These are phyloP conservation scores for Mycena sanguinolenta DNA, from an alignment of 768 basidiomycete genomes.

Conservation along the genomic window DNA sequence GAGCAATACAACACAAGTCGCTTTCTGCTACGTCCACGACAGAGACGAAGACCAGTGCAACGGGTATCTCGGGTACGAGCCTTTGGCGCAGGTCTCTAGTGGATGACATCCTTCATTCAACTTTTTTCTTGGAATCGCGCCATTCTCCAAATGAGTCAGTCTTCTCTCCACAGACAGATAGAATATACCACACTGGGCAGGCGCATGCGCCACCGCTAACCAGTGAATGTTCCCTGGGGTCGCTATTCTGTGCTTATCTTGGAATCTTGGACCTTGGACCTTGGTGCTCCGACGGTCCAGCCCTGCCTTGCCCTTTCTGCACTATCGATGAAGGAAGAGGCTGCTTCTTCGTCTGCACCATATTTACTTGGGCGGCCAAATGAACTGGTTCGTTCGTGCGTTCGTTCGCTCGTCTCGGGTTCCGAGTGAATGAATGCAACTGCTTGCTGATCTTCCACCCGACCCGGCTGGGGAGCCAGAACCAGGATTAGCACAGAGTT, in stretches of 20 bases:
- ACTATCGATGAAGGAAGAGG: slow-evolving; percentile 25
- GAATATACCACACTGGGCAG: background rate
- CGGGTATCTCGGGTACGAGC: slow-evolving; percentile 16
- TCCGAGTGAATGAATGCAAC: background rate
- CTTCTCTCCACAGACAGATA: slow-evolving; percentile 19
- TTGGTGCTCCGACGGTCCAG: slow-evolving; percentile 20
- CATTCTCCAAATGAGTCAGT: slow-evolving; percentile 11
- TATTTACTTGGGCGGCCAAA: slow-evolving; percentile 7
- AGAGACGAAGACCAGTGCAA: slow-evolving; percentile 11
- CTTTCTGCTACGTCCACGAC: background rate
- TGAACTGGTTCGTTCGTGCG: slow-evolving; percentile 25
- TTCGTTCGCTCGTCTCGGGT: slow-evolving; percentile 11
- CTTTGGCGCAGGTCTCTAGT: slow-evolving; percentile 16
- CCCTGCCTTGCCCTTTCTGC: slow-evolving; percentile 6
- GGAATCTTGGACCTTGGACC: too few relatives aligned
- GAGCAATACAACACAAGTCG: background rate
- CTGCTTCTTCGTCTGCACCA: slow-evolving; percentile 19
- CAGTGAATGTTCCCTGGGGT: background rate
- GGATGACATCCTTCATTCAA: slow-evolving; percentile 7
- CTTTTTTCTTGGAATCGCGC: slow-evolving; percentile 22
- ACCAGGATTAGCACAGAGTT: slow-evolving; percentile 10
- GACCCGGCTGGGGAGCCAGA: slow-evolving; percentile 5
- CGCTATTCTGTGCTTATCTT: slow-evolving; percentile 22
- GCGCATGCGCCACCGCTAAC: background rate
- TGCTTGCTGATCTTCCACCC: slow-evolving; percentile 14